Conservation (phyloP, 2,329 filamentous ascomycete genomes). For the Colletotrichum liriopes region DNA sequence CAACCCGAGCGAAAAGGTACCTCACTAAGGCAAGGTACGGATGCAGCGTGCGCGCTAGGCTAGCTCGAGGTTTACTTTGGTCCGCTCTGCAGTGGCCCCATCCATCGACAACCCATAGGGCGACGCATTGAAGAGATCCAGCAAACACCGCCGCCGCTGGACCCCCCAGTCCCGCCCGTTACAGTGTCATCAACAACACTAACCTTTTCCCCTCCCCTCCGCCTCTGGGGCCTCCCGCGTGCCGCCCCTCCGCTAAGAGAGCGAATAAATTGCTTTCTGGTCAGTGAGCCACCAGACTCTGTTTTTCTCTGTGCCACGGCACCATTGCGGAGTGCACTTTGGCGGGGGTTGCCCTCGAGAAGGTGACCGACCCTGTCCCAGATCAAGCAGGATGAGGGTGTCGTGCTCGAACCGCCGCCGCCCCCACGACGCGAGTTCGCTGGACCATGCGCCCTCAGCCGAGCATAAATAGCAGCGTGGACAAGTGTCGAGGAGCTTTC, state of each 20-base stretch:
- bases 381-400: not conserved
- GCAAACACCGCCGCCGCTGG: not conserved
- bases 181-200: not conserved
- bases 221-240: slow-evolving; percentile 27
- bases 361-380: not conserved
- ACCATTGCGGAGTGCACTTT: not conserved
- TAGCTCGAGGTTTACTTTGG: slow-evolving; percentile 27
- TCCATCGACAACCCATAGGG: not conserved
- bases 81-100: not conserved
- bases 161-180: slow-evolving; percentile 5
- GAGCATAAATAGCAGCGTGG: not conserved
- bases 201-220: not conserved
- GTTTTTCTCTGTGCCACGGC: not conserved
- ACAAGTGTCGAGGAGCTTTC: not conserved
- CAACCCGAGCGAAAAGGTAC: slow-evolving; percentile 5
- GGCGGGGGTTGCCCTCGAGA: not conserved
- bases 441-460: not conserved
- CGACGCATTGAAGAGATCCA: slow-evolving; percentile 12
- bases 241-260: slow-evolving; percentile 24
- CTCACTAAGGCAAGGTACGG: slow-evolving; percentile 42
- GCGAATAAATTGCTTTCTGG: not conserved
- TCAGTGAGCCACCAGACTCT: not conserved
- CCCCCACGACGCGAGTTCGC: not conserved
- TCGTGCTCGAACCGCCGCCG: not conserved
- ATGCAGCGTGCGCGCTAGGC: slow-evolving; percentile 31